Evolutionary conservation across 352 stramenopile species (phyloP), one percentile per base, ranked within the genome.

Genomic region (Phytophthora chlamydospora): DNA sequence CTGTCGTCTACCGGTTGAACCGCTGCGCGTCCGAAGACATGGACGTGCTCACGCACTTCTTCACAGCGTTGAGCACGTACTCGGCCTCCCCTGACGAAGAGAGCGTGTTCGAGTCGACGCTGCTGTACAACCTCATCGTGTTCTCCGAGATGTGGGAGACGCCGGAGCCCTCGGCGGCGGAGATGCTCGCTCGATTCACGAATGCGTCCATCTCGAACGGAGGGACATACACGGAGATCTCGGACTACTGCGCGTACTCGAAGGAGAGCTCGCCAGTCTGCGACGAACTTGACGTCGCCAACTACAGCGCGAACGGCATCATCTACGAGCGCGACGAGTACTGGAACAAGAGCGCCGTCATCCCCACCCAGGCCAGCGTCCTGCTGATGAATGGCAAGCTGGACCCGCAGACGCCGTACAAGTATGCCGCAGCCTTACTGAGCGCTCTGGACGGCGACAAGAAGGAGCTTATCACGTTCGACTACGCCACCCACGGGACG

Each of bases 101-200:
- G n/a, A 42, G 47, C 6, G 59, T 44, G 0, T 72, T 73, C 32
- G 33, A 50, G 6, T 83, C 76, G 2, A 64, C 38, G 2, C 17
- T 70, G 12, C 63, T 66, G 1, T 79, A 86, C 48, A 66, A 85
- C 36, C 58, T 85, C n/a, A 64, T 88, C 13, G 66, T 73, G 4
- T 80, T 73, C 45, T 86, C 76, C 1, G 78, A 88, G 41, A 80
- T 85, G 61, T 88, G 77, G 74, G 74, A 83, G 14, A 66, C 13
- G 11, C 78, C 78, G 0, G 38, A 75, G 42, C 64, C 64, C 6
- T 56, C 43, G 3, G 14, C 51, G 1, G 1, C 29, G 5, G 48
- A 54, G 3, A 68, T 86, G 53, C n/a, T 50, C 0, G 17, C 43
- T 6, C 41, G 65, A 0, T 84, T 78, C 47, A 72, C 58, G 6